Evolutionary conservation across 2,329 filamentous ascomycete genomes (phyloP), one percentile per base, ranked within the genome.

Genomic region (Penicillium sp.): DNA sequence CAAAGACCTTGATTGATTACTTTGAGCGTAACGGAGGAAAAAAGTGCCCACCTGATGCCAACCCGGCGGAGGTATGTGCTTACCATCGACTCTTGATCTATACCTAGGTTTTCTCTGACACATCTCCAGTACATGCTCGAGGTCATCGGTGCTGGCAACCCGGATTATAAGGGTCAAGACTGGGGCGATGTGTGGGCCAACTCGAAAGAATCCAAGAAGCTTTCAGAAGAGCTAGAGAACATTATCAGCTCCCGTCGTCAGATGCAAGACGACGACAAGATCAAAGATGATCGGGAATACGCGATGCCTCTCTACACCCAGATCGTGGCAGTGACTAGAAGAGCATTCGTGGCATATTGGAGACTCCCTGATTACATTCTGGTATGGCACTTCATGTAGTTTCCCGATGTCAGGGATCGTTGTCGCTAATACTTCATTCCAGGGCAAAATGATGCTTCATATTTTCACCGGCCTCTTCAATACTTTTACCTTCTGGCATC

Each of bases 41-140:
- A 24, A 71, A 73, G 38, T 90, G 87, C 58, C 78, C 74, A 4
- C 72, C 77, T 5, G 74, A 83, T 13, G 86, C 86, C 60, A 90
- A 90, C 60, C 87, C 87, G 0, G 88, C 87, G 13, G 88, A 90
- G 63, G 70, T 72, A 55, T 52, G 62, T 39, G 18, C 4, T 13
- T 1, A 39, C 0, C 4, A 12, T 6, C 18, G 3, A 13, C 5
- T 10, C 12, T 18, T 13, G 18, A 39, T 10, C 9, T 21, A 36
- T 4, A 8, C 9, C 16, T 12, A 39, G 4, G 16, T 6, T 6
- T 12, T 18, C n/a, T n/a, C 21, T 44, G 6, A 43, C 41, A 42
- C 18, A 23, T 9, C 2, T 74, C 1, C 9, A 94, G 74, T 94
- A 88, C 73, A 93, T 94, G 89, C 83, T 95, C 8, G 89, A 94